Conservation (phyloP, 495 filamentous ascomycete species). For the Penicillium antarcticum region DNA sequence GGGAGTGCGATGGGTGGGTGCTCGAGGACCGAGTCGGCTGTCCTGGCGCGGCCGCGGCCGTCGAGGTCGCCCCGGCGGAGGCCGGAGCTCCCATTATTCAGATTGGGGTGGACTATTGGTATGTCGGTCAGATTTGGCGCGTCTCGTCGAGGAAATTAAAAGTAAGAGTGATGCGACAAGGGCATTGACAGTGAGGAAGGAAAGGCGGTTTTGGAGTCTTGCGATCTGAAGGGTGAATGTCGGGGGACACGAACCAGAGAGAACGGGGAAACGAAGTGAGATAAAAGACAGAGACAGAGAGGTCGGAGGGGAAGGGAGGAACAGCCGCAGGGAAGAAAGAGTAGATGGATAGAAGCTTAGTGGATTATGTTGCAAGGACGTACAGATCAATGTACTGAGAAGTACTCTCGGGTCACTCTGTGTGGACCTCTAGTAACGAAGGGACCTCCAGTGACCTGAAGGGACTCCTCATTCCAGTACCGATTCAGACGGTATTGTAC, state of each 20-base stretch:
- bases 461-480: neutral
- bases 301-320: conserved; percentile 8
- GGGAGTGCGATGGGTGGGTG: conserved; percentile 47
- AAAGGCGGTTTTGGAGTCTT: conserved; percentile 1
- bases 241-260: neutral
- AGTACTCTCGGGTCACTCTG: conserved; percentile 22
- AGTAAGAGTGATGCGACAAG: conserved; percentile 2
- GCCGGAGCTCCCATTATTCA: conserved; percentile 52
- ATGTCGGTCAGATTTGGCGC: conserved; percentile 10
- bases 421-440: conserved; percentile 18
- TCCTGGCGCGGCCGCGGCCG: conserved; percentile 26
- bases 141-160: conserved; percentile 5
- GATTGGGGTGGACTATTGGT: neutral
- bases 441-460: conserved; percentile 14
- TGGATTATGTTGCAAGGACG: conserved; percentile 21
- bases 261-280: neutral
- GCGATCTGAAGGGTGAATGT: neutral
- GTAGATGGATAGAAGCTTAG: conserved; percentile 20
- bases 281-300: conserved; percentile 3
- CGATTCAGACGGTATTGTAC: conserved; percentile 12
- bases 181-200: neutral
- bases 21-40: conserved; percentile 42
- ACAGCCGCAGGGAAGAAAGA: conserved; percentile 17
- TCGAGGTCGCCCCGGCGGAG: conserved; percentile 42
- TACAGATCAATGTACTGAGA: conserved; percentile 15